Percentiles rank a stretch among this genome's conserved stretches.
Evolutionary conservation across 176 grass and related monocot species (phyloP).

Genomic region (Oryza coarctata): DNA sequence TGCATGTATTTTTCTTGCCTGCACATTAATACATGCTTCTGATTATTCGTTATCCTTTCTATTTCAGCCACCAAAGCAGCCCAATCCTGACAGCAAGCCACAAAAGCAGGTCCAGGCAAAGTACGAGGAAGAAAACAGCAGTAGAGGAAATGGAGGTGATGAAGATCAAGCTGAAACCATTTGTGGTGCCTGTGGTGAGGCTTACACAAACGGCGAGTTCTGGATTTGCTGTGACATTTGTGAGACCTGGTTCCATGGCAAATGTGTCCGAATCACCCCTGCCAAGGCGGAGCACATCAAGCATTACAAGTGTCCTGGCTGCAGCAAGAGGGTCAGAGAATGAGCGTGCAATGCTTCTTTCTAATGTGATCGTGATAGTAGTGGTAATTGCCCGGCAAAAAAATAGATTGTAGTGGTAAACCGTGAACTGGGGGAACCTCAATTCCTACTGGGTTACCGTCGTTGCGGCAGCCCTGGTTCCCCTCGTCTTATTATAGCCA

Average conservation of each 20-base stretch:
- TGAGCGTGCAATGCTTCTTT: neutral
- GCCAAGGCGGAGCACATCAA: slow-evolving; percentile 59
- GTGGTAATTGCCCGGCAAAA: neutral
- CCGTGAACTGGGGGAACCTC: neutral
- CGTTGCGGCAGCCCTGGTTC: neutral
- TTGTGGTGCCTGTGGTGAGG: slow-evolving; percentile 48
- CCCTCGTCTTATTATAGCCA: neutral
- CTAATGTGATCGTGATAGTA: slow-evolving; percentile 19
- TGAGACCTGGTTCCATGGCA: slow-evolving; percentile 78
- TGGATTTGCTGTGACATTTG: slow-evolving; percentile 80
- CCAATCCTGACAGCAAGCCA: slow-evolving; percentile 30
- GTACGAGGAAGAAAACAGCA: neutral
- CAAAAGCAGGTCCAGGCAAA: slow-evolving; percentile 16
- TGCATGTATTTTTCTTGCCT: neutral
- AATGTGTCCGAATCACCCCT: slow-evolving; percentile 61
- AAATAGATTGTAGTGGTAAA: neutral
- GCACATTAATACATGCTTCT: neutral
- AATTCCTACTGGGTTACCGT: neutral
- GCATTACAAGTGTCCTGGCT: slow-evolving; percentile 63
- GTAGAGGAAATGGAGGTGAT: slow-evolving; percentile 21
- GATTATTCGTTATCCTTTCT: slow-evolving; percentile 6
- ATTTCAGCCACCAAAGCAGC: slow-evolving; percentile 23
- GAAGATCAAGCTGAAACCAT: slow-evolving; percentile 36
- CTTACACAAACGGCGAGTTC: slow-evolving; percentile 38
- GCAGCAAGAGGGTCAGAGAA: slow-evolving; percentile 58